Base-by-base conservation (phyloP, 352 stramenopile genomes). In the Pythium phragmitis region DNA sequence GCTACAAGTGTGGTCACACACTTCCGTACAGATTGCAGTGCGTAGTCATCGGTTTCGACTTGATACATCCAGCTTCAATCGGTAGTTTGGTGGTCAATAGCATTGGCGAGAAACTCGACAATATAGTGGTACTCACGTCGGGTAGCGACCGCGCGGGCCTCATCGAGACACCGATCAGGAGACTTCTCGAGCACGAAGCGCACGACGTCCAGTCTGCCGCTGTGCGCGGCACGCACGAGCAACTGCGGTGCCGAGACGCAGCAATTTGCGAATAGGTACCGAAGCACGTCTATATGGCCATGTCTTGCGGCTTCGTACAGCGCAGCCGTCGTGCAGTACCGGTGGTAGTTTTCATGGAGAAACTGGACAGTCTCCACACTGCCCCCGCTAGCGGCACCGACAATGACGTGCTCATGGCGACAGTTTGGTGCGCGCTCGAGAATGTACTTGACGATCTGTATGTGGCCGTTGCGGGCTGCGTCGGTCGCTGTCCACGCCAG, bases 271-370 rank as follows among this genome's bases (percentile, higher is more conserved):
- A 33, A 17, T 7, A 55, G 17, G 13, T 45, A 57, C 50, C 11
- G 30, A 28, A 45, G 50, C n/a, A 57, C 50, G 3, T 26, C 30
- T 5, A 57, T 11, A 8, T 57, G 50, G 12, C 50, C 34, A 33
- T 43, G 30, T 43, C 33, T 37, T 2, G 50, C 50, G 16, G 50
- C 50, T 43, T 46, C 30, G 12, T 33, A 23, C 17, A 57, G 30
- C 12, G 50, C 34, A 8, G 17, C 13, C 11, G 30, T 16, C 2
- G 34, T 57, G 50, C 50, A 57, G 34, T 46, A 33, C 13, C 28
- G 30, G 13, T 57, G 50, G 30, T 57, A 57, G 34, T 58, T 58
- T 23, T 58, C 50, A 36, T 58, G 34, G 34, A 58, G 52, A 33
- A 37, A 58, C 37, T 36, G n/a, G 30, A 58, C 52, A 12, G 36